Evolutionary conservation across 805 yeast species (phyloP), one percentile per base, ranked within the genome.

Genomic region (Debaryomyces castellii): DNA sequence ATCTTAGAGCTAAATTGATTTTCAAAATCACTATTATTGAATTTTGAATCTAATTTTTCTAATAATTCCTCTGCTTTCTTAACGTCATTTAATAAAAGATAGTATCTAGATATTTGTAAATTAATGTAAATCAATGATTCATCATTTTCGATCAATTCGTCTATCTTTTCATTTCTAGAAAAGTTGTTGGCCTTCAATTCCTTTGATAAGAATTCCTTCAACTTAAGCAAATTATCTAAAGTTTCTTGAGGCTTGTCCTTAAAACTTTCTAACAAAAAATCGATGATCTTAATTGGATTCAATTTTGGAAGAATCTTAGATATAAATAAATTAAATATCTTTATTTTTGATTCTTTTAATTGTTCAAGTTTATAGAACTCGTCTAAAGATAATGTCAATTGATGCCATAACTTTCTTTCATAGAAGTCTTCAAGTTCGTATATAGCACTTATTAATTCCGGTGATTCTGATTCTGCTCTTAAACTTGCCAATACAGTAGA

Each of bases 341-440:
- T 80, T 54, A 83, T 63, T 53, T 92, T 80, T 46, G 88, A 66
- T 0, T 78, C 69, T 30, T 63, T 66, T 11, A 87, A 74, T 22
- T 72, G 73, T 7, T 80, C 75, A 45, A 75, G 72, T 36, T 70
- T 71, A 69, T 81, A 92, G 59, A 91, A 78, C 50, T 76, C 77
- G 28, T 71, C 71, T 46, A 94, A 71, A 5, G 80, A 67, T 49
- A 80, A 79, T 2, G 97, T 88, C 61, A 94, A 77, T 72, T 94
- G 98, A 69, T 86, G 95, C 97, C 97, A 94, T 62, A 92, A 77
- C 65, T 89, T 90, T 55, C 96, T 76, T 60, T 90, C 96, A 68
- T 89, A 87, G 46, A 75, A 73, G 57, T 89, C 96, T 60, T 91
- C 97, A 61, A 92, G 78, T 43, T 80, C 78, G 59, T 80, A 83